Base-by-base conservation (phyloP, 1,139 yeast genomes). In the Pichia sp. region DNA sequence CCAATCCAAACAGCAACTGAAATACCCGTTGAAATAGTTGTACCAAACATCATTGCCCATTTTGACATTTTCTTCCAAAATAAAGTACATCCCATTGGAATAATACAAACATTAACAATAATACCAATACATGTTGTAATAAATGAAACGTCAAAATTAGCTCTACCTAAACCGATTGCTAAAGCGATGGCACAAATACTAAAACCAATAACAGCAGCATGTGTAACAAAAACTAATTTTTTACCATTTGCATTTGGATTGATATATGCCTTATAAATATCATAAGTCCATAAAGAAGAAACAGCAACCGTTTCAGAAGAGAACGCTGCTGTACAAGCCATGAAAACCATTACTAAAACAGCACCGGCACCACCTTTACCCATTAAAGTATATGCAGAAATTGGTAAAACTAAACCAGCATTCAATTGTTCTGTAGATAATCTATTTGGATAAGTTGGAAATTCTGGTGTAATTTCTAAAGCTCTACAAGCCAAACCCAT, bases 41-140 rank as follows among this genome's bases (percentile, higher is more conserved):
- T 88, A 5, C 87, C 76, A 43, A 69, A 70, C 30, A 77, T 73
- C 22, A 82, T 87, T 38, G 89, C 87, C 51, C 79, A 66, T 48
- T 69, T 68, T 64, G 86, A 86, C 70, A 84, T 89, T 50, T 77
- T 79, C 36, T 69, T 73, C 73, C 93, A 87, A 60, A 87, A 77
- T 51, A 90, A 70, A 0, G 95, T 82, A 60, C 85, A 69, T 4
- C 85, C 80, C 25, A 87, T 79, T 8, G 96, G 95, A 47, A 87
- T 68, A 7, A 90, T 96, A 28, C 91, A 96, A 53, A 95, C 83
- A 29, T 95, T 86, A 60, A 90, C 87, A 49, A 90, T 82, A 52
- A 87, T 80, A 49, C 96, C 96, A 90, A 89, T 88, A 58, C 90
- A 73, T 67, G 88, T 89, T 65, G 87, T 87, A 51, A 90, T 75